Evolutionary conservation across 2,329 filamentous ascomycete genomes (phyloP), one percentile per base, ranked within the genome.

Genomic region (Pseudonectria buxi): DNA sequence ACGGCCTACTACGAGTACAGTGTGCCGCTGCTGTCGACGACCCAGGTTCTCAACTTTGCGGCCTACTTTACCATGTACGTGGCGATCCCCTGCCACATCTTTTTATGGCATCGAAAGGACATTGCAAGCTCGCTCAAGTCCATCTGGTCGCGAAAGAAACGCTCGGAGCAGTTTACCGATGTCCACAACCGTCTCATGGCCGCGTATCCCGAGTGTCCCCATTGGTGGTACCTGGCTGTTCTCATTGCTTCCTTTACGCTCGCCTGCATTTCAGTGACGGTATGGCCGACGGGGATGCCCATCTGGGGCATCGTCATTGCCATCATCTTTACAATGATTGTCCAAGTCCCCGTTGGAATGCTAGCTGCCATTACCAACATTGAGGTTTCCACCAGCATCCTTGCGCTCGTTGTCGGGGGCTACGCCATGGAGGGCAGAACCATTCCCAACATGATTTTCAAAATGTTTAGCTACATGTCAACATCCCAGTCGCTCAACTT

Each of bases 361-460:
- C 62, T 77, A 26, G 66, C 72, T 40, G 72, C 71, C 30, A 68
- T 74, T 35, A 72, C 72, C 18, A 74, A 75, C 55, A 64, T 70
- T 27, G 69, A 76, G 47, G 53, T 82, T 3, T 74, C 76, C 2
- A 62, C 82, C 2, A 79, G 79, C 44, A 76, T 84, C 10, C 61
- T 83, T 26, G 78, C 76, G n/a, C 75, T 81, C 53, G 78, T 79
- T 44, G 66, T 85, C 25, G 68, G 77, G 35, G 80, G 80, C 2
- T 83, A 83, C 54, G 76, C 81, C 57, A 67, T 80, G 26, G 79
- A 78, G 1, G 79, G 80, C 7, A 66, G 66, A 3, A 76, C 78
- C 1, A 65, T 84, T 30, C 76, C 77, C 6, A 77, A 82, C 67
- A 83, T 85, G 78, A 68, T 83, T 53, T 83, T 83, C 65, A 83